Evolutionary conservation across 164 flowering plant species (phyloP), one percentile per base, ranked within the genome.

Genomic region (Euptelea pleiosperma): DNA sequence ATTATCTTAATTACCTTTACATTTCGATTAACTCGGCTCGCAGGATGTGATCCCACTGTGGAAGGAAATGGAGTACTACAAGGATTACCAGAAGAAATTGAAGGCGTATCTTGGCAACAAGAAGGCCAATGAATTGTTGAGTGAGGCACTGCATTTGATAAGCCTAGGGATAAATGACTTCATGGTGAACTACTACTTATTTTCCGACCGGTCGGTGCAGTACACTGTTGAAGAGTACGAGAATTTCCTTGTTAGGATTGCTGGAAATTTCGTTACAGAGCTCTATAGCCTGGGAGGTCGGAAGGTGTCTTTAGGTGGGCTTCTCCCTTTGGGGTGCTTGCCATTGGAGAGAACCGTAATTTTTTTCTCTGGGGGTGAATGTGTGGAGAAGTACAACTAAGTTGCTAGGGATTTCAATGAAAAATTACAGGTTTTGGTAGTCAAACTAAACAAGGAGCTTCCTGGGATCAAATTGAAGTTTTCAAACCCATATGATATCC

Each of bases 11-110:
- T n/a, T n/a, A n/a, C n/a, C n/a, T n/a, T n/a, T n/a, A n/a, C n/a
- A n/a, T n/a, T n/a, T n/a, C n/a, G n/a, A n/a, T n/a, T n/a, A n/a
- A 10, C 5, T 19, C 1, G 10, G 24, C n/a, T 40, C 66, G 70
- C 81, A 85, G 91, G 54, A 68, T 56, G 91, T 83, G 12, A 72
- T 85, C 58, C 8, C n/a, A n/a, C n/a, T n/a, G n/a, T n/a, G n/a
- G n/a, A n/a, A n/a, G n/a, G n/a, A n/a, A n/a, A n/a, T n/a, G n/a
- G n/a, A n/a, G n/a, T n/a, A n/a, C n/a, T n/a, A n/a, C n/a, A n/a
- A n/a, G n/a, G n/a, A n/a, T n/a, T n/a, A n/a, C n/a, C n/a, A n/a
- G n/a, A n/a, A n/a, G n/a, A n/a, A n/a, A n/a, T n/a, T n/a, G n/a
- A n/a, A n/a, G n/a, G n/a, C n/a, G n/a, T n/a, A n/a, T n/a, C n/a